These are phyloP conservation scores for Colletotrichum sp. DNA, from an alignment of 2,329 filamentous ascomycete genomes.

Conservation along the genomic window DNA sequence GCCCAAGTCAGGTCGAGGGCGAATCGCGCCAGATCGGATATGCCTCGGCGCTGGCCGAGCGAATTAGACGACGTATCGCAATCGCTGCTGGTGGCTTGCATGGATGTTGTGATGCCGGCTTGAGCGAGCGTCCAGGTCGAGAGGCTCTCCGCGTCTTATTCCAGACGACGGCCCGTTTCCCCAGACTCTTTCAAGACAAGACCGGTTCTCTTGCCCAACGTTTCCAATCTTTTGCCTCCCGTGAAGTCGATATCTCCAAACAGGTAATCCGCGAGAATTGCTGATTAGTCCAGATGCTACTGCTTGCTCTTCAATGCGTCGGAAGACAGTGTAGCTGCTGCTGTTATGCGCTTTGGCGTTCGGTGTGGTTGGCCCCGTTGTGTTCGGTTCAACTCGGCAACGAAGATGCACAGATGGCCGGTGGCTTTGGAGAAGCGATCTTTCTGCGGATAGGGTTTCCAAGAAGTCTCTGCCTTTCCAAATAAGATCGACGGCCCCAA, in stretches of 20 bases:
- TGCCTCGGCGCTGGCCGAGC: slow-evolving; percentile 65
- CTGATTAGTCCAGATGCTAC: neutral
- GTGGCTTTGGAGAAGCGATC: neutral
- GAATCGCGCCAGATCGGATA: slow-evolving; percentile 59
- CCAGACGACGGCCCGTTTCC: slow-evolving; percentile 11
- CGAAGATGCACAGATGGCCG: neutral
- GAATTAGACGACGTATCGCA: slow-evolving; percentile 49
- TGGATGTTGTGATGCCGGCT: slow-evolving; percentile 44
- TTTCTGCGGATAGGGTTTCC: neutral
- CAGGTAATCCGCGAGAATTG: neutral
- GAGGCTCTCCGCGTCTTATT: slow-evolving; percentile 12
- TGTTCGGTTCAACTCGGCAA: neutral
- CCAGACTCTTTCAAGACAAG: slow-evolving; percentile 1
- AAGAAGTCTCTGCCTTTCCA: neutral
- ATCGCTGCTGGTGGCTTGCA: slow-evolving; percentile 56
- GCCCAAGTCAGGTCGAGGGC: slow-evolving; percentile 61
- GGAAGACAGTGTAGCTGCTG: neutral
- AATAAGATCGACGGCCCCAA: neutral
- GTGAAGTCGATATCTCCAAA: neutral
- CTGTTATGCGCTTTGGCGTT: neutral
- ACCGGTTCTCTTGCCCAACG: neutral
- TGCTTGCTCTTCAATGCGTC: neutral
- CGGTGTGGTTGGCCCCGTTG: neutral
- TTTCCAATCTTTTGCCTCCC: neutral
- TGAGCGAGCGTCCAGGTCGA: slow-evolving; percentile 22